These are phyloP conservation scores for Alternaria solani DNA, from an alignment of 2,329 filamentous ascomycete genomes.

Conservation along the genomic window DNA sequence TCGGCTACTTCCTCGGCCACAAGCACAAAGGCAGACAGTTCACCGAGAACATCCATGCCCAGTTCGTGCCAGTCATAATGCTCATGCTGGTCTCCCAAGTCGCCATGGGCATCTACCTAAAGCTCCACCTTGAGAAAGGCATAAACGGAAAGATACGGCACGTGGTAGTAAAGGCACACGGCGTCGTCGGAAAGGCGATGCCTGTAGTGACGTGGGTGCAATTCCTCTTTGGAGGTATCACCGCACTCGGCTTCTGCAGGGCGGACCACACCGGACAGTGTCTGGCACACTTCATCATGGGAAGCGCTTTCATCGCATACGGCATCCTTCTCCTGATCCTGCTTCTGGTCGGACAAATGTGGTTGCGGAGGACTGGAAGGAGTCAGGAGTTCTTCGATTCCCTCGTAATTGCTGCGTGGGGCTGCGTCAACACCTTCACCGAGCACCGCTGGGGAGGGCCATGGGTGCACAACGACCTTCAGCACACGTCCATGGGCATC, in stretches of 20 bases:
- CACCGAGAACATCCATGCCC: slow-evolving; percentile 71
- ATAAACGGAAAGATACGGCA: slow-evolving; percentile 80
- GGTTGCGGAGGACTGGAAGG: slow-evolving; percentile 81
- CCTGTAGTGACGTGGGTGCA: slow-evolving; percentile 89
- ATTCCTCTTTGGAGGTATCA: slow-evolving; percentile 96
- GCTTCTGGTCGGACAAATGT: slow-evolving; percentile 85
- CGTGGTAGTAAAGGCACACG: slow-evolving; percentile 75
- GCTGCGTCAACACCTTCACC: slow-evolving; percentile 97
- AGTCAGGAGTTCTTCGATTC: slow-evolving; percentile 98
- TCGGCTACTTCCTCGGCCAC: slow-evolving; percentile 92
- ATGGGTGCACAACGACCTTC: slow-evolving; percentile 94
- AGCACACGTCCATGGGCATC: slow-evolving; percentile 99
- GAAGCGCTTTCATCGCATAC: slow-evolving; percentile 93
- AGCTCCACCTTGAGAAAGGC: slow-evolving; percentile 85
- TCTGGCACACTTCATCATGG: slow-evolving; percentile 98
- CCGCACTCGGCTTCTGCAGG: slow-evolving; percentile 89
- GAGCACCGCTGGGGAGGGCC: slow-evolving; percentile 91
- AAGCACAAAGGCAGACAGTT: slow-evolving; percentile 90
- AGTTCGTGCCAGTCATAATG: slow-evolving; percentile 83
- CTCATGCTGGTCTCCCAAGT: slow-evolving; percentile 80
- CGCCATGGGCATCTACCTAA: slow-evolving; percentile 83
- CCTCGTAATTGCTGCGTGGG: slow-evolving; percentile 89
- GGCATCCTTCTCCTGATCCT: slow-evolving; percentile 87
- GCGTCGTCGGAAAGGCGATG: slow-evolving; percentile 84
- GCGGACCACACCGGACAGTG: slow-evolving; percentile 93